A percentile compares a stretch with the other conserved stretches of the same genome.
phyloP scores from a whole-genome alignment of 305 asterid genomes.

The Fraxinus sp. region DNA sequence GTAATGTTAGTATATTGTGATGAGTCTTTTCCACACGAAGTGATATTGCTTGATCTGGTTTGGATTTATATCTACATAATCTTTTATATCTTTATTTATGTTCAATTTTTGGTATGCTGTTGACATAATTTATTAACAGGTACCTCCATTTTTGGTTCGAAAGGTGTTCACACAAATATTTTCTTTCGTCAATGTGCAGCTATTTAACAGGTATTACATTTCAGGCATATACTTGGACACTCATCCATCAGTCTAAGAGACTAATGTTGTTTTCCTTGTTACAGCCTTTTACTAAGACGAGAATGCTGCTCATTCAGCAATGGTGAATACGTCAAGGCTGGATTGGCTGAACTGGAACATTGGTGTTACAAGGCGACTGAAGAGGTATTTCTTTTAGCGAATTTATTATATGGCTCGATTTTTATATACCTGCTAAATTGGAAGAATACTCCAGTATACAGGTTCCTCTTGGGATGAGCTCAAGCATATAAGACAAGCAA shows the following conservation, averaged over 20 bases:
- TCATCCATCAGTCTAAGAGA: constrained; percentile 7
- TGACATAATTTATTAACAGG: constrained; percentile 44
- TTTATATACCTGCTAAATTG: constrained; percentile 28
- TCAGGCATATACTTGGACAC: constrained; percentile 16
- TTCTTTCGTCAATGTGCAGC: constrained; percentile 92
- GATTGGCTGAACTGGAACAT: constrained; percentile 91
- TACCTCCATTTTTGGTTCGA: constrained; percentile 86
- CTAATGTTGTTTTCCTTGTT: constrained; percentile 28
- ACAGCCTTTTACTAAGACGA: constrained; percentile 86
- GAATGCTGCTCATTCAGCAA: constrained; percentile 99
- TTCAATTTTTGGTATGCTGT: constrained; percentile 5
- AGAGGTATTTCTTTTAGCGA: constrained; percentile 50
- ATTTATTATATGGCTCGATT: background rate
- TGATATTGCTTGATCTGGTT: constrained; percentile 2
- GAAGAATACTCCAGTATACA: constrained; percentile 64
- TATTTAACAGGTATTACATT: constrained; percentile 72
- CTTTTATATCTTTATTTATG: constrained; percentile 2
- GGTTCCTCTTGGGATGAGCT: constrained; percentile 99
- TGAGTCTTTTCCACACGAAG: background rate
- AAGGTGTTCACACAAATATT: constrained; percentile 88
- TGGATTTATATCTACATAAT: background rate
- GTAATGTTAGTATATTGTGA: background rate
- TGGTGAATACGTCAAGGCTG: constrained; percentile 95
- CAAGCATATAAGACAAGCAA: constrained; percentile 93
- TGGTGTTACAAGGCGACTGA: constrained; percentile 98